Conservation (phyloP, 192 early-diverging fungal genomes). For the Rhizoclosmatium globosum region DNA sequence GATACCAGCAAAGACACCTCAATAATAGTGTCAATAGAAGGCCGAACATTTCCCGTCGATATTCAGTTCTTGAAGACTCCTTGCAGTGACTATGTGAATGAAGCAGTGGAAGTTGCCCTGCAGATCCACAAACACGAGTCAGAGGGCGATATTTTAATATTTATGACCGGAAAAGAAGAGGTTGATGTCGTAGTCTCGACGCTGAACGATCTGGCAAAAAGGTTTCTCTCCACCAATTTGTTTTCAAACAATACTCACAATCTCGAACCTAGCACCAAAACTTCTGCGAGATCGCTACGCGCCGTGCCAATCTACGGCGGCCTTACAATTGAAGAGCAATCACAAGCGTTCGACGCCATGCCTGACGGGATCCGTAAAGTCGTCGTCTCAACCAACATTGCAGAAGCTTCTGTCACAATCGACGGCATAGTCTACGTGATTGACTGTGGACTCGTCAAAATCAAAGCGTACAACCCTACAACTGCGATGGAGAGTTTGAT, state of each 20-base stretch:
- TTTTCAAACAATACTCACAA: neutral
- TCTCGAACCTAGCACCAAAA: neutral
- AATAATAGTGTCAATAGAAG: slow-evolving; percentile 77
- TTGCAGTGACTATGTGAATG: slow-evolving; percentile 70
- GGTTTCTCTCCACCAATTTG: slow-evolving; percentile 27
- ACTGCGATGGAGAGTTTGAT: slow-evolving; percentile 54
- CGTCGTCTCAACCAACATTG: slow-evolving; percentile 89
- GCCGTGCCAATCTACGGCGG: slow-evolving; percentile 77
- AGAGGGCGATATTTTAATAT: slow-evolving; percentile 38
- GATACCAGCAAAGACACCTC: slow-evolving; percentile 57
- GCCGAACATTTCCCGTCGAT: slow-evolving; percentile 73
- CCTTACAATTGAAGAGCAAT: slow-evolving; percentile 70
- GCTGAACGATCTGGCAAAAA: slow-evolving; percentile 63
- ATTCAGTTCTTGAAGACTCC: slow-evolving; percentile 67
- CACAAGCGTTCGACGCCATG: slow-evolving; percentile 68
- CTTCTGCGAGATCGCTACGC: neutral
- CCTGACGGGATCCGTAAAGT: slow-evolving; percentile 75
- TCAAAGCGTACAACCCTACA: slow-evolving; percentile 50
- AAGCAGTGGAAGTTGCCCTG: slow-evolving; percentile 73
- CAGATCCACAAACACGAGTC: slow-evolving; percentile 71
- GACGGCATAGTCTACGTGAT: slow-evolving; percentile 80
- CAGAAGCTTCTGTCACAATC: slow-evolving; percentile 84
- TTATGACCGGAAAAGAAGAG: slow-evolving; percentile 67
- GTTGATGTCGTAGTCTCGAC: slow-evolving; percentile 72
- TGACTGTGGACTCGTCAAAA: slow-evolving; percentile 83